A percentile compares a stretch with the other conserved stretches of the same genome.
Conservation (phyloP, 2,329 filamentous ascomycete species). For the Pyrenophora seminiperda region DNA sequence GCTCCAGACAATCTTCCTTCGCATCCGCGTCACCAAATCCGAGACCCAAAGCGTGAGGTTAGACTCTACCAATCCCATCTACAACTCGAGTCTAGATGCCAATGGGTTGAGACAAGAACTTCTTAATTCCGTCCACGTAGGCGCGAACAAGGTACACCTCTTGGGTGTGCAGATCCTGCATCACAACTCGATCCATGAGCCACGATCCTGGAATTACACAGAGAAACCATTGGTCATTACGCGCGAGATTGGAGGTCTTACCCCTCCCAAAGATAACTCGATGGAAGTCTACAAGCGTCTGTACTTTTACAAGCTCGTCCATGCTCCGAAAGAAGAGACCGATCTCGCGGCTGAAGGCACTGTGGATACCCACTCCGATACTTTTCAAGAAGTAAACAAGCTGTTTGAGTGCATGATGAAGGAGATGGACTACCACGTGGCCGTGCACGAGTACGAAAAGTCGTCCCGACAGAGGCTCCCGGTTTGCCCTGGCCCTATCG, state of each 20-base stretch:
- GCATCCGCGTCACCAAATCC: conserved; percentile 24
- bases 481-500: conserved; percentile 30
- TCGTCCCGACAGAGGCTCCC: conserved; percentile 31
- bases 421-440: conserved; percentile 28
- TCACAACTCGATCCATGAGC: conserved; percentile 26
- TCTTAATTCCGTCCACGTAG: conserved; percentile 18
- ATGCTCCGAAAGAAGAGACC: conserved; percentile 11
- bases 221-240: conserved; percentile 30
- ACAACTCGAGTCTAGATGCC: conserved; percentile 28
- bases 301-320: conserved; percentile 25
- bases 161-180: conserved; percentile 34
- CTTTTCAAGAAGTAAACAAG: conserved; percentile 17
- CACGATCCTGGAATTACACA: conserved; percentile 31
- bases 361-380: conserved; percentile 1
- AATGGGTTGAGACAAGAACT: conserved; percentile 31
- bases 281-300: conserved; percentile 33
- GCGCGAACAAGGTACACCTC: conserved; percentile 31
- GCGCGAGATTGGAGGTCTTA: conserved; percentile 29
- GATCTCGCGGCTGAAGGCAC: conserved; percentile 14
- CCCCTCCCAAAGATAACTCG: conserved; percentile 20
- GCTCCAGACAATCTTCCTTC: conserved; percentile 31
- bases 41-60: conserved; percentile 23
- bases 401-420: conserved; percentile 24
- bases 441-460: conserved; percentile 31
- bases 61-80: conserved; percentile 27